Base-by-base conservation (phyloP, 768 basidiomycete genomes). In the Ramaria sp. region DNA sequence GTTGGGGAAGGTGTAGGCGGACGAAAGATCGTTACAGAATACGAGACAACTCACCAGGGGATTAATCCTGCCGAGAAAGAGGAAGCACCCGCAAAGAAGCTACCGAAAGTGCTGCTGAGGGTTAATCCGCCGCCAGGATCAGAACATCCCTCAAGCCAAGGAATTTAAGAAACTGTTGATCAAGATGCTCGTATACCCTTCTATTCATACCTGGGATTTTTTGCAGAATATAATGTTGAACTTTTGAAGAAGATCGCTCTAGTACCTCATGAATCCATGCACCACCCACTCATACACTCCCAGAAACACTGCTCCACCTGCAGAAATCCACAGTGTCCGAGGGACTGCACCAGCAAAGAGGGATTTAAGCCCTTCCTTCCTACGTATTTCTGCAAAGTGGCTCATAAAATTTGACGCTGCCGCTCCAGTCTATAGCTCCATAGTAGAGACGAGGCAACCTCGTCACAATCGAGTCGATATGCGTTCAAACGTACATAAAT, bases 231-330 rank as follows among this genome's bases (percentile, higher is more conserved):
- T 47, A 22, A 30, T 47, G 30, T 30, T 47, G 11, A 22, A 22
- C 9, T 22, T 47, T 47, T 30, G 17, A 47, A 17, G 30, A 9
- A 12, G 2, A 30, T 13, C 17, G 11, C 34, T 37, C 34, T 37
- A 37, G 34, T 58, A 58, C 30, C 31, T 62, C 60, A 65, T 75
- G 11, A 88, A 67, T 2, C 75, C 72, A 63, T 78, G 74, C 3
- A 84, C 73, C 0, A 76, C 81, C 79, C 82, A 86, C 68, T 99
- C 95, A 64, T 97, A 99, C 49, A 91, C 85, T n/a, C 96, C 96
- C 24, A 99, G 76, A 69, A 99, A 99, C 0, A 98, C 91, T 0
- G 94, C 93, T 1, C 96, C 96, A 2, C 96, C 96, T 1, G 90
- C 84, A 1, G 91, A 92, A 65, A 99, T 98, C 88, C 95, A 98